phyloP scores from a whole-genome alignment of 2,329 filamentous ascomycete species.

The Paraphaeosphaeria sporulosa region DNA sequence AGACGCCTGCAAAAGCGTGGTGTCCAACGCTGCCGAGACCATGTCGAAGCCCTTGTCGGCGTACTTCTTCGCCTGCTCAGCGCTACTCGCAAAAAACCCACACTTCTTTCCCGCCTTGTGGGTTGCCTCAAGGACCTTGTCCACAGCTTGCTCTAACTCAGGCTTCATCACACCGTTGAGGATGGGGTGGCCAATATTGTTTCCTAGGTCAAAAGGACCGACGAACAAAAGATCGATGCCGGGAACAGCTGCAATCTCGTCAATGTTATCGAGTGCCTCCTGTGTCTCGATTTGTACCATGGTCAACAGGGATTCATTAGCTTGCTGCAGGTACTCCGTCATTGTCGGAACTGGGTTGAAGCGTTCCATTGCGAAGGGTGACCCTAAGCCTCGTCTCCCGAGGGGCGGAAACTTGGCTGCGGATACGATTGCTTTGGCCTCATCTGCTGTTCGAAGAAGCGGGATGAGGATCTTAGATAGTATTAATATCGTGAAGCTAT shows the following conservation, averaged over 20 bases:
- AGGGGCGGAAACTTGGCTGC: slow-evolving; percentile 1
- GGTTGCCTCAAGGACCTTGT: not conserved
- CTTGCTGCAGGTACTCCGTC: slow-evolving; percentile 2
- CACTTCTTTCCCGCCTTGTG: not conserved
- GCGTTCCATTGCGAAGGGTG: not conserved
- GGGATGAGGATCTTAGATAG: not conserved
- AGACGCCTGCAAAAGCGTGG: not conserved
- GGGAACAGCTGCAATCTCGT: slow-evolving; percentile 2
- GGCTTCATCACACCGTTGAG: slow-evolving; percentile 1
- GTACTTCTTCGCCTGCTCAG: slow-evolving; percentile 2
- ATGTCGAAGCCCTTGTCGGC: not conserved
- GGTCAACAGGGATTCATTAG: not conserved
- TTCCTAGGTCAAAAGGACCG: not conserved
- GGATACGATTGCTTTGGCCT: not conserved
- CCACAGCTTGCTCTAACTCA: not conserved
- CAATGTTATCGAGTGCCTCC: slow-evolving; percentile 1
- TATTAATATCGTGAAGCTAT: not conserved
- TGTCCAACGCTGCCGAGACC: not conserved
- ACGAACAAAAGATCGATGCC: slow-evolving; percentile 1
- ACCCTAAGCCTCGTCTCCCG: not conserved
- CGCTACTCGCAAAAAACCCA: not conserved
- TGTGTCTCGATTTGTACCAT: slow-evolving; percentile 5
- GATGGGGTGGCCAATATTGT: not conserved
- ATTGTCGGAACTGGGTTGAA: not conserved
- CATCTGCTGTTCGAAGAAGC: not conserved